A percentile compares a stretch with the other conserved stretches of the same genome.
These are phyloP conservation scores for Myxozyma monticola DNA, from an alignment of 805 yeast species.

Conservation along the genomic window DNA sequence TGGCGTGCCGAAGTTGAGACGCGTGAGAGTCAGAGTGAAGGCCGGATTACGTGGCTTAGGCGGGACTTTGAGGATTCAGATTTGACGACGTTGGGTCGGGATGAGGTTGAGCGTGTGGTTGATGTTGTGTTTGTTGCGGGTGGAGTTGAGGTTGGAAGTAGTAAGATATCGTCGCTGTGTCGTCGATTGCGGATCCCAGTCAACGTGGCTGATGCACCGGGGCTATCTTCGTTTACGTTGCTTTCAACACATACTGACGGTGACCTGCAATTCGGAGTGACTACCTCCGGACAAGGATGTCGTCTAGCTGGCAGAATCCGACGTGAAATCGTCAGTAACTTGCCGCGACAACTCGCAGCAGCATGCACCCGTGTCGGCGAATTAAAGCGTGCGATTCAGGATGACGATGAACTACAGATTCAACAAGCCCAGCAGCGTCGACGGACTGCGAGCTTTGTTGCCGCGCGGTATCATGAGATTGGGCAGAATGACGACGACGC, in stretches of 20 bases:
- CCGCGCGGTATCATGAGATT: conserved; percentile 33
- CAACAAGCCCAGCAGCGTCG: conserved; percentile 22
- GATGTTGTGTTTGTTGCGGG: conserved; percentile 74
- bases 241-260: conserved; percentile 72
- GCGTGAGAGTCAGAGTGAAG: neutral
- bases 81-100: conserved; percentile 59
- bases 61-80: conserved; percentile 46
- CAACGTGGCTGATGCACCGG: conserved; percentile 73
- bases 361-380: conserved; percentile 70
- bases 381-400: conserved; percentile 56
- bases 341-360: conserved; percentile 70
- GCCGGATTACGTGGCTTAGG: conserved; percentile 33
- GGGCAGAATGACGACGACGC: conserved; percentile 72
- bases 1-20: conserved; percentile 10
- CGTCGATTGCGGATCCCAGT: conserved; percentile 70
- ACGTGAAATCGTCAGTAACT: conserved; percentile 60
- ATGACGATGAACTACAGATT: conserved; percentile 48
- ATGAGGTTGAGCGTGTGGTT: conserved; percentile 60
- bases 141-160: conserved; percentile 35
- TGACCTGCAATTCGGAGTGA: conserved; percentile 74
- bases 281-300: conserved; percentile 89
- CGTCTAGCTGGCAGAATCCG: conserved; percentile 76
- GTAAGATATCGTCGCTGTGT: conserved; percentile 53
- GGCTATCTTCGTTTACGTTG: conserved; percentile 71
- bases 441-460: no score